Evolutionary conservation across 352 stramenopile species (phyloP).

Genomic region (Globisporangium splendens): DNA sequence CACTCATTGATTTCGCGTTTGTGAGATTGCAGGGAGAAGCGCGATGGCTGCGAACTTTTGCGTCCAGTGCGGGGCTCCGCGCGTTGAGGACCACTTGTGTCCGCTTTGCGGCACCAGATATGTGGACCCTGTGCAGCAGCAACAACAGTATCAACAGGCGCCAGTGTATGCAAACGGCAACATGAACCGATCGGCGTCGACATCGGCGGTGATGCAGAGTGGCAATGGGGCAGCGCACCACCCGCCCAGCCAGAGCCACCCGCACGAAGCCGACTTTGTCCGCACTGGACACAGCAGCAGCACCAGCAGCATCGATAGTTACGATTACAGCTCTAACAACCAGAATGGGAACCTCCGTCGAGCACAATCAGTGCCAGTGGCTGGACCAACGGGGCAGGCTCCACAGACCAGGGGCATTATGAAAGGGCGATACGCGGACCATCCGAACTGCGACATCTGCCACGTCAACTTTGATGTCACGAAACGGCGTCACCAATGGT

Average conservation of each 20-base stretch:
- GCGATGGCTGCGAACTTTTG: constrained; percentile 15
- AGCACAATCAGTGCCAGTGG: constrained; percentile 9
- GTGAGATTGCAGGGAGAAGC: too few relatives aligned
- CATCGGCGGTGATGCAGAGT: constrained; percentile 3
- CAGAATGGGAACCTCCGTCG: constrained; percentile 2
- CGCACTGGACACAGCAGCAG: constrained; percentile 3
- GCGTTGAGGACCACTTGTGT: constrained; percentile 5
- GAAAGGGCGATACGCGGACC: constrained; percentile 45
- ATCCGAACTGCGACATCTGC: constrained; percentile 70
- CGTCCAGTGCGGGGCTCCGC: constrained; percentile 15
- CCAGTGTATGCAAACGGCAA: not conserved
- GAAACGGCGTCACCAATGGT: constrained; percentile 65
- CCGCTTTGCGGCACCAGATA: constrained; percentile 13
- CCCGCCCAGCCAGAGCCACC: not conserved
- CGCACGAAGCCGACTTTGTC: not conserved
- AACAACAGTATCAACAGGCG: not conserved
- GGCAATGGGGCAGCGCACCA: not conserved
- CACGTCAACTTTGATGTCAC: constrained; percentile 53
- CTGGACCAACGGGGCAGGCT: not conserved
- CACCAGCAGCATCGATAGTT: constrained; percentile 7
- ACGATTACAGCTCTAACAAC: not conserved
- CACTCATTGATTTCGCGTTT: too few relatives aligned
- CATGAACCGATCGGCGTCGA: constrained; percentile 2
- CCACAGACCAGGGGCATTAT: constrained; percentile 24
- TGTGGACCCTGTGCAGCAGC: not conserved